phyloP scores from a whole-genome alignment of 139 green algal genomes.

The Coccomyxa sp. region DNA sequence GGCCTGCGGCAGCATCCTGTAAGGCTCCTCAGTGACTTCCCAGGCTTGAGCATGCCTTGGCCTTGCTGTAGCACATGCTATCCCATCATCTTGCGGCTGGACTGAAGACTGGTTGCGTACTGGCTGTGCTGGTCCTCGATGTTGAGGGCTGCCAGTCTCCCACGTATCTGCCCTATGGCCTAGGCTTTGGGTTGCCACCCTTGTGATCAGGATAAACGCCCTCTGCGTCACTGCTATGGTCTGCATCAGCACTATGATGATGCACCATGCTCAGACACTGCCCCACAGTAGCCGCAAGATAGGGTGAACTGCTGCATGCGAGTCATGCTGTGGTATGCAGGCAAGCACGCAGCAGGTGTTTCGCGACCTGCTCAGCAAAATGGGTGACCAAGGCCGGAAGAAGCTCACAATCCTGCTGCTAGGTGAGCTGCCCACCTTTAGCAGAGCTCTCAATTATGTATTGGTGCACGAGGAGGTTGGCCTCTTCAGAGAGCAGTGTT shows the following conservation, averaged over 20 bases:
- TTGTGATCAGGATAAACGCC: too few species aligned
- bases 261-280: too few species aligned
- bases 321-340: conserved; percentile 23
- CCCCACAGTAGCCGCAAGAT: too few species aligned
- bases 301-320: too few species aligned
- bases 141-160: not conserved
- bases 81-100: too few species aligned
- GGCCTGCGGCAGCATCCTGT: conserved; percentile 5
- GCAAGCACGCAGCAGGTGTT: conserved; percentile 42
- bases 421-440: conserved; percentile 11
- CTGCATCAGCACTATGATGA: too few species aligned
- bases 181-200: too few species aligned
- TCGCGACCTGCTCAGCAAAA: conserved; percentile 18
- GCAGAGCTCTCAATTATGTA: not conserved
- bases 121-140: too few species aligned
- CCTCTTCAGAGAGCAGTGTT: too few species aligned
- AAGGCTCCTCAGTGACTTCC: not conserved
- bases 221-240: too few species aligned
- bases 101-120: not conserved
- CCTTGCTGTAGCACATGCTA: too few species aligned
- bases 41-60: not conserved
- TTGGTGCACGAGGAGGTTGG: too few species aligned
- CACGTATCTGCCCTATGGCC: not conserved
- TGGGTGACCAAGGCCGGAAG: conserved; percentile 32
- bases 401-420: conserved; percentile 64